These are phyloP conservation scores for Chamaenerion angustifolium DNA, from an alignment of 345 rosid species.

Conservation along the genomic window DNA sequence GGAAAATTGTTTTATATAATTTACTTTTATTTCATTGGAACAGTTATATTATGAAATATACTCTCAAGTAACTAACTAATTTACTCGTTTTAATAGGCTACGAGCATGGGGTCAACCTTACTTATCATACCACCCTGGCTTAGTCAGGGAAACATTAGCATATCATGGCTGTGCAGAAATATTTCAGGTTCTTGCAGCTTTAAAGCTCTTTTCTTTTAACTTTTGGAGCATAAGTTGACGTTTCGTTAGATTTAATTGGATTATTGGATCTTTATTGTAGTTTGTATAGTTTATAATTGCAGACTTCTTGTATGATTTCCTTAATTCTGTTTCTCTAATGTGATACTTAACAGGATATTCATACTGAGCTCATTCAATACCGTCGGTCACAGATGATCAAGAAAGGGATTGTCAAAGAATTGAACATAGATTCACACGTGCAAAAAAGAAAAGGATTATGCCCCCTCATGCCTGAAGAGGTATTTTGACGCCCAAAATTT, in stretches of 20 bases:
- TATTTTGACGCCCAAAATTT: slow-evolving; percentile 6
- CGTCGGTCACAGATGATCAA: slow-evolving; percentile 82
- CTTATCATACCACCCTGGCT: slow-evolving; percentile 83
- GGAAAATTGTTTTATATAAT: not conserved
- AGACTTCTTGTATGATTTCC: not conserved
- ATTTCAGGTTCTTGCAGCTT: slow-evolving; percentile 53
- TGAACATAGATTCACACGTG: slow-evolving; percentile 45
- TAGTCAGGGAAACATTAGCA: slow-evolving; percentile 70
- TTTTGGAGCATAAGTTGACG: not conserved
- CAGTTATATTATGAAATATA: not conserved
- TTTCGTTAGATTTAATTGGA: not conserved
- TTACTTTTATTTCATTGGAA: not conserved
- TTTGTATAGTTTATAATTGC: not conserved
- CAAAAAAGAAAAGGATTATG: slow-evolving; percentile 80
- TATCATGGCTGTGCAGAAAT: slow-evolving; percentile 98
- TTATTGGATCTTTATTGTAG: not conserved
- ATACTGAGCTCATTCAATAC: slow-evolving; percentile 85
- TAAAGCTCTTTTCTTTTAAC: slow-evolving; percentile 4
- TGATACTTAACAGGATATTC: slow-evolving; percentile 53
- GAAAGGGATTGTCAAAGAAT: slow-evolving; percentile 48
- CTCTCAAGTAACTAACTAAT: not conserved
- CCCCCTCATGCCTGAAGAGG: slow-evolving; percentile 99
- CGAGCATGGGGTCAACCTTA: slow-evolving; percentile 66
- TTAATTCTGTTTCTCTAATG: slow-evolving; percentile 10
- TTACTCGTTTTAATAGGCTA: slow-evolving; percentile 35